Percentiles rank a stretch among this genome's conserved stretches.
Conservation (phyloP, 108 stramenopile species). For the Pseudonitzschia multiseries region DNA sequence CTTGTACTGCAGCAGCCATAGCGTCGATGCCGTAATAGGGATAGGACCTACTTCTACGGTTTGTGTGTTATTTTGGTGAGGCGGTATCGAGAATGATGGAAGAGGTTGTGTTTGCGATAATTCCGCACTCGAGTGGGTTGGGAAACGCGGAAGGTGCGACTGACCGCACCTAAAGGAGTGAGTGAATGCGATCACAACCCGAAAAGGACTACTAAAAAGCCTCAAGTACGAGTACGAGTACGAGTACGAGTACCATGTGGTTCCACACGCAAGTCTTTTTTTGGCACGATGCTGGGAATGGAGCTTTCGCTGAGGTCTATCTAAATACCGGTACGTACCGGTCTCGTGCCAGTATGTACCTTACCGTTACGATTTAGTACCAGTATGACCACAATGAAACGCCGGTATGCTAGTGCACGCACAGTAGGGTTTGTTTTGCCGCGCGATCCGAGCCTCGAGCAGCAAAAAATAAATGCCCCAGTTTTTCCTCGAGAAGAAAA, state of each 20-base stretch:
- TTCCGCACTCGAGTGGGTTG: too few species aligned
- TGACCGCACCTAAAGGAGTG: neutral
- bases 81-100: neutral
- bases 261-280: neutral
- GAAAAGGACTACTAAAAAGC: neutral
- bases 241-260: too few species aligned
- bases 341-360: neutral
- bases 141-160: too few species aligned
- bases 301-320: neutral
- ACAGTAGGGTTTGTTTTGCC: neutral
- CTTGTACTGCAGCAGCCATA: conserved; percentile 2
- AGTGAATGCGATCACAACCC: neutral
- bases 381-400: neutral
- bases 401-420: neutral
- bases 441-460: neutral
- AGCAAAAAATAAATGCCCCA: neutral
- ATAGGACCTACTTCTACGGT: too few species aligned
- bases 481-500: neutral
- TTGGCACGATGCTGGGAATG: neutral
- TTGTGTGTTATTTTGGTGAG: neutral
- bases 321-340: neutral
- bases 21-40: neutral
- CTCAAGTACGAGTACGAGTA: too few species aligned
- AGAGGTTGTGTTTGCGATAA: neutral
- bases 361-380: neutral